Percentiles rank a stretch among this genome's conserved stretches.
Evolutionary conservation across 2,329 filamentous ascomycete genomes (phyloP).

Genomic region (Harringtonia aguacate): DNA sequence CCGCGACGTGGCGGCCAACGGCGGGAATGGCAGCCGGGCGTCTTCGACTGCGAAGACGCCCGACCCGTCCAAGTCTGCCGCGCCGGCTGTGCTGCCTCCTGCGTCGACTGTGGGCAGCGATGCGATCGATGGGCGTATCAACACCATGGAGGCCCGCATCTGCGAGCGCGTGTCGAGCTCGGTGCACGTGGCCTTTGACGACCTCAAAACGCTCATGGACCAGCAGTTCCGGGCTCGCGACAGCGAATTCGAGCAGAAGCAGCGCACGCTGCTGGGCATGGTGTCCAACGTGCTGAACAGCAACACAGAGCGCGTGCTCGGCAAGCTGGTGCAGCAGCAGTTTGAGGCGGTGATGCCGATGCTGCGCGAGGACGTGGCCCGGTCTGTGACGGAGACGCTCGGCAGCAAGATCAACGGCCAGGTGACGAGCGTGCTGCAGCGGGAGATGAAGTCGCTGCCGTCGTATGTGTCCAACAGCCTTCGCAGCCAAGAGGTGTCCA

Average conservation of each 20-base stretch:
- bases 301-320: slow-evolving; percentile 60
- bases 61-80: not conserved
- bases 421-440: slow-evolving; percentile 55
- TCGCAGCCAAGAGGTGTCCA: slow-evolving; percentile 63
- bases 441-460: slow-evolving; percentile 65
- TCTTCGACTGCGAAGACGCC: not conserved
- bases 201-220: slow-evolving; percentile 30
- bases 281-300: slow-evolving; percentile 50
- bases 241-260: slow-evolving; percentile 39
- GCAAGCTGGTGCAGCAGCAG: slow-evolving; percentile 64
- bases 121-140: slow-evolving; percentile 42
- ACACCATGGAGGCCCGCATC: slow-evolving; percentile 41
- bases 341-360: slow-evolving; percentile 70
- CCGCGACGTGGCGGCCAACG: not conserved
- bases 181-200: slow-evolving; percentile 43
- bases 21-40: too few species aligned
- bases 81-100: not conserved
- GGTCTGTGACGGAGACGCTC: slow-evolving; percentile 62
- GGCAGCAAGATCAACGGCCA: slow-evolving; percentile 55
- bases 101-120: slow-evolving; percentile 20
- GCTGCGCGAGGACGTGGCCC: slow-evolving; percentile 55
- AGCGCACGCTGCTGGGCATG: slow-evolving; percentile 44
- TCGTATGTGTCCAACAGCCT: slow-evolving; percentile 55
- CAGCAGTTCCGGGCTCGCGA: slow-evolving; percentile 51
- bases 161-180: slow-evolving; percentile 32